phyloP scores from a whole-genome alignment of 768 basidiomycete genomes.

The Suillus cothurnatus region DNA sequence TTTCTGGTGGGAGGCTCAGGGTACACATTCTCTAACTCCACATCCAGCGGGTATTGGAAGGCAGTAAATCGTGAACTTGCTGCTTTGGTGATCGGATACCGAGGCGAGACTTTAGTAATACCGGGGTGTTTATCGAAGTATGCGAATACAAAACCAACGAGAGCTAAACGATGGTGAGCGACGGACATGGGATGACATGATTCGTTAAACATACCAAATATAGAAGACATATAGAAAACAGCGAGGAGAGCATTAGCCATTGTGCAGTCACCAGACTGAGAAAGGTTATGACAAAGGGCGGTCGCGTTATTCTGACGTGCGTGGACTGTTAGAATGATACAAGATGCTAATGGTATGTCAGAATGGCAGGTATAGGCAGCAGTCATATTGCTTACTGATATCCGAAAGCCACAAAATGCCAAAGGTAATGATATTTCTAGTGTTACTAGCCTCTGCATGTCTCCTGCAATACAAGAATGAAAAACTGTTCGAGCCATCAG shows the following conservation, averaged over 20 bases:
- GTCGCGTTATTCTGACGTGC: slow-evolving; percentile 21
- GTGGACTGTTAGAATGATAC: slow-evolving; percentile 29
- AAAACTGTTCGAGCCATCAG: slow-evolving; percentile 13
- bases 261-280: slow-evolving; percentile 19
- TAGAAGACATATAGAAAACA: slow-evolving; percentile 32
- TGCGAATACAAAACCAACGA: slow-evolving; percentile 23
- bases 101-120: slow-evolving; percentile 23
- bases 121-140: slow-evolving; percentile 33
- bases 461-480: slow-evolving; percentile 16
- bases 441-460: slow-evolving; percentile 24
- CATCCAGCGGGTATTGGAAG: slow-evolving; percentile 25
- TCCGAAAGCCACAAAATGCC: slow-evolving; percentile 19
- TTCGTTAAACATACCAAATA: slow-evolving; percentile 26
- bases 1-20: slow-evolving; percentile 14
- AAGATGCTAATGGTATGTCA: slow-evolving; percentile 17
- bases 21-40: slow-evolving; percentile 15
- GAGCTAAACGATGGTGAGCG: slow-evolving; percentile 17
- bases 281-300: slow-evolving; percentile 35
- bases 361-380: neutral
- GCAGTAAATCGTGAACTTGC: slow-evolving; percentile 31
- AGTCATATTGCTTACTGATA: slow-evolving; percentile 16
- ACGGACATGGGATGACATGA: neutral
- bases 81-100: slow-evolving; percentile 33
- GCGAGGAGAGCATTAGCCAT: slow-evolving; percentile 26
- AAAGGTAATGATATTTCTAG: slow-evolving; percentile 26